Base-by-base conservation (phyloP, 495 filamentous ascomycete species). In the Penicillium herquei region DNA sequence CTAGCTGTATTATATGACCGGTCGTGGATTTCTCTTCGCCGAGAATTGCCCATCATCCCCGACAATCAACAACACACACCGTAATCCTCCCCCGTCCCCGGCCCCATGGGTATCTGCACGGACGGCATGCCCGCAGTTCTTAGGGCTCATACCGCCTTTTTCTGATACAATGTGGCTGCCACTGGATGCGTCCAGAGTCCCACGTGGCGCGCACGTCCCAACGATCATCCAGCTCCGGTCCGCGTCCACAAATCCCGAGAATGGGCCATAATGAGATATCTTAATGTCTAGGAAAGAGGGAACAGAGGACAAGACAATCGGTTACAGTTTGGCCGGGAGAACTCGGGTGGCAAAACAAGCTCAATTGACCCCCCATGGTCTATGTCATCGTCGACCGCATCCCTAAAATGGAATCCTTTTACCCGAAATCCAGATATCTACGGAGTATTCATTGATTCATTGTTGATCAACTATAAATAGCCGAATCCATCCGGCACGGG, bases 181-280 rank as follows among this genome's bases (percentile, higher is more conserved):
- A 57, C 34, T 67, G 49, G 61, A 57, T 57, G 48, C 35, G 35
- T 16, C 47, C 14, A 39, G 34, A 3, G 18, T 40, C 62, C 62
- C 62, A 67, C 62, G 65, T 67, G 62, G 58, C 52, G 46, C 45
- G 39, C 16, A 45, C 55, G 52, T 44, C 16, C 49, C 39, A 17
- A 39, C 16, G 9, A 45, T 51, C 43, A 18, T 11, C 41, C n/a
- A 44, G 43, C 14, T 26, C 35, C 32, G 10, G 48, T 39, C 34
- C 37, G n/a, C 46, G 3, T 32, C 16, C 46, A 35, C 46, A 42
- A 35, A 21, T 17, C 39, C 39, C 11, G 18, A 14, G n/a, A 16
- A 44, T 14, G 30, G 34, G 39, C 39, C 30, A 39, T n/a, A 40
- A 35, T 10, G n/a, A 11, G 16, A 34, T 46, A 30, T 30, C 26